Evolutionary conservation across 2,329 filamentous ascomycete genomes (phyloP).

Genomic region (Xylariaceae sp.): DNA sequence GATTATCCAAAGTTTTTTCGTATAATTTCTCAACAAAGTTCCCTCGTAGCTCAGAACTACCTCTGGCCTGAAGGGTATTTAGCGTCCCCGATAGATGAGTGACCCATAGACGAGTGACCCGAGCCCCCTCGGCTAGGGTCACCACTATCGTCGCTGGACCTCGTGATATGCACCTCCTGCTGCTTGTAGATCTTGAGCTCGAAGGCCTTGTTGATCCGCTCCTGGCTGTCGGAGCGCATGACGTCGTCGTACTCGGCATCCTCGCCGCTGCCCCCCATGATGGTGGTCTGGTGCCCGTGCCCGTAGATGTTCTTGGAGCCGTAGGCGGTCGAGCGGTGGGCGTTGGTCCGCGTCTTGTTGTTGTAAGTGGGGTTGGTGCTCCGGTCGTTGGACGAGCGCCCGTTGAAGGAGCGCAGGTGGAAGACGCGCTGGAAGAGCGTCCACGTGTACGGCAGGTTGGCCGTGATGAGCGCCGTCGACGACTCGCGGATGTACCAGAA

Average conservation of each 20-base stretch:
- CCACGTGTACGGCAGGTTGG: constrained; percentile 37
- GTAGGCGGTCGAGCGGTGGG: constrained; percentile 15
- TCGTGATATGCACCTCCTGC: constrained; percentile 25
- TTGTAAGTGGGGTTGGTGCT: constrained; percentile 4
- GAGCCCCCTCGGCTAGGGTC: too few species aligned
- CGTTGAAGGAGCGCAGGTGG: constrained; percentile 26
- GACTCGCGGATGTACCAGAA: constrained; percentile 40
- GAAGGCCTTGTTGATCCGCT: constrained; percentile 27
- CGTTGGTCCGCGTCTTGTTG: not conserved
- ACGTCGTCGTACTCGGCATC: constrained; percentile 17
- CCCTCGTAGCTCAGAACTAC: too few species aligned
- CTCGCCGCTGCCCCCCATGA: constrained; percentile 8
- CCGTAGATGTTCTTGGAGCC: constrained; percentile 13
- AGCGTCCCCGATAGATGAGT: too few species aligned
- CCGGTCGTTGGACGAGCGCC: constrained; percentile 21
- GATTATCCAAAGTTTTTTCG: too few species aligned
- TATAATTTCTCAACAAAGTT: too few species aligned
- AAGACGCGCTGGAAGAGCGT: constrained; percentile 32
- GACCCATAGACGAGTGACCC: not conserved
- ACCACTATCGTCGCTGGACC: not conserved
- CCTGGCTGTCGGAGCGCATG: constrained; percentile 29
- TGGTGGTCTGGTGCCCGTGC: constrained; percentile 8
- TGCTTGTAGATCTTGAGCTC: constrained; percentile 29
- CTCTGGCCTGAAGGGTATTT: too few species aligned
- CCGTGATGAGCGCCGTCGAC: constrained; percentile 35